Percentiles rank a stretch among this genome's conserved stretches.
phyloP scores from a whole-genome alignment of 208 protist genomes.

The Trypanosoma brucei region DNA sequence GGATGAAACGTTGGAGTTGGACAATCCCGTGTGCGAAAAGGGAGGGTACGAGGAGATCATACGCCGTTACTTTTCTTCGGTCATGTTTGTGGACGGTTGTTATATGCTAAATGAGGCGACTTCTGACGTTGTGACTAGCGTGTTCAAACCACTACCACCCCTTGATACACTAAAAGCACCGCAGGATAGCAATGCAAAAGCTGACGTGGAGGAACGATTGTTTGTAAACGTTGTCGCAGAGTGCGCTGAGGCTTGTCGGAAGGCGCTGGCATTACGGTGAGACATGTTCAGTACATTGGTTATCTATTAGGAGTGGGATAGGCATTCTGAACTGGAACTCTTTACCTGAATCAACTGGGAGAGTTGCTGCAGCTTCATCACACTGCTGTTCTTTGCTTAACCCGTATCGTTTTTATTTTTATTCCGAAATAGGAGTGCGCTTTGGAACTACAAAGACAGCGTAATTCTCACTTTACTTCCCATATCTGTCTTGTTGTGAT shows the following conservation, averaged over 20 bases:
- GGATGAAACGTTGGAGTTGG: conserved; percentile 36
- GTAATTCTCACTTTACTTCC: neutral
- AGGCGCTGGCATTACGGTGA: conserved; percentile 1
- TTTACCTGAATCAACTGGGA: too few relatives aligned
- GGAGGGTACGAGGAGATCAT: conserved; percentile 30
- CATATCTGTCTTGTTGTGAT: too few relatives aligned
- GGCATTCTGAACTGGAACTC: too few relatives aligned
- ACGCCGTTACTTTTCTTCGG: conserved; percentile 22
- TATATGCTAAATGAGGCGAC: conserved; percentile 8
- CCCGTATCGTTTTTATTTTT: too few relatives aligned
- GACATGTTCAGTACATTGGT: neutral
- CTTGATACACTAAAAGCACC: neutral
- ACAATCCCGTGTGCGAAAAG: conserved; percentile 71
- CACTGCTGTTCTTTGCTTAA: too few relatives aligned
- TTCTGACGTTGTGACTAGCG: neutral
- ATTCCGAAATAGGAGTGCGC: too few relatives aligned
- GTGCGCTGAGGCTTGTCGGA: conserved; percentile 14
- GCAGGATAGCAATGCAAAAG: neutral
- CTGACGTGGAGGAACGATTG: conserved; percentile 17
- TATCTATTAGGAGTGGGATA: neutral
- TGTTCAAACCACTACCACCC: neutral
- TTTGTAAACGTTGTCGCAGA: conserved; percentile 21
- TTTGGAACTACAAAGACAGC: too few relatives aligned
- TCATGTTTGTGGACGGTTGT: conserved; percentile 60
- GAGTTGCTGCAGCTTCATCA: too few relatives aligned